A percentile compares a stretch with the other conserved stretches of the same genome.
Evolutionary conservation across 148 eudicot species (phyloP).

Genomic region (Simmondsia chinensis): DNA sequence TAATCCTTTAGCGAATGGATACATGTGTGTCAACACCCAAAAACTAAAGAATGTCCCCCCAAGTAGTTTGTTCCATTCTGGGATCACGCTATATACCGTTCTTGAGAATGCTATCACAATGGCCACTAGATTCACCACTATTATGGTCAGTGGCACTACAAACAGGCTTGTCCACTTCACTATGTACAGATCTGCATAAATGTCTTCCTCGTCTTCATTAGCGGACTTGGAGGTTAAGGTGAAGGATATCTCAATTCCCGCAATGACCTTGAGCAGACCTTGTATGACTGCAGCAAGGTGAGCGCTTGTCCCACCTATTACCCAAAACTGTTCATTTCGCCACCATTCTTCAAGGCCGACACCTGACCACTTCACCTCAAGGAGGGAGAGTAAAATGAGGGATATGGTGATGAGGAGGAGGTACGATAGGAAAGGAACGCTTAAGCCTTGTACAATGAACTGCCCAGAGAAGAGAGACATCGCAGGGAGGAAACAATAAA

Average conservation of each 20-base stretch:
- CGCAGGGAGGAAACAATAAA: slow-evolving; percentile 76
- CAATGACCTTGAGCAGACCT: slow-evolving; percentile 71
- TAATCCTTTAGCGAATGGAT: slow-evolving; percentile 79
- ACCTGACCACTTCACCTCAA: slow-evolving; percentile 91
- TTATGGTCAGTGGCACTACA: slow-evolving; percentile 60
- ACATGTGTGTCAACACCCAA: slow-evolving; percentile 85
- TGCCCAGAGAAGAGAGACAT: slow-evolving; percentile 73
- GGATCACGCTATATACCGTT: slow-evolving; percentile 66
- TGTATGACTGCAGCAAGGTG: slow-evolving; percentile 80
- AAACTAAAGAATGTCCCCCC: slow-evolving; percentile 70
- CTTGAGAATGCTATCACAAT: slow-evolving; percentile 49
- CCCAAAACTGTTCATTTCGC: slow-evolving; percentile 94
- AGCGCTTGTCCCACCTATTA: slow-evolving; percentile 80
- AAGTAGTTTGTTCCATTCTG: slow-evolving; percentile 67
- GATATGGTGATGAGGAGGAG: slow-evolving; percentile 42
- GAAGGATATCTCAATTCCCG: slow-evolving; percentile 81
- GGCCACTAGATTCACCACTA: slow-evolving; percentile 47
- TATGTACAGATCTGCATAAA: slow-evolving; percentile 56
- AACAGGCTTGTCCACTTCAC: slow-evolving; percentile 79
- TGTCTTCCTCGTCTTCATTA: slow-evolving; percentile 73
- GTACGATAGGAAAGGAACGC: slow-evolving; percentile 39
- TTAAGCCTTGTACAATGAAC: slow-evolving; percentile 60
- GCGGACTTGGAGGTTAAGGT: slow-evolving; percentile 66
- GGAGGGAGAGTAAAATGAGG: slow-evolving; percentile 52
- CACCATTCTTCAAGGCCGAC: slow-evolving; percentile 84